Percentiles rank a stretch among this genome's conserved stretches.
Evolutionary conservation across 73 alveolate genomes (phyloP).

Genomic region (Tetrahymena thermophila): DNA sequence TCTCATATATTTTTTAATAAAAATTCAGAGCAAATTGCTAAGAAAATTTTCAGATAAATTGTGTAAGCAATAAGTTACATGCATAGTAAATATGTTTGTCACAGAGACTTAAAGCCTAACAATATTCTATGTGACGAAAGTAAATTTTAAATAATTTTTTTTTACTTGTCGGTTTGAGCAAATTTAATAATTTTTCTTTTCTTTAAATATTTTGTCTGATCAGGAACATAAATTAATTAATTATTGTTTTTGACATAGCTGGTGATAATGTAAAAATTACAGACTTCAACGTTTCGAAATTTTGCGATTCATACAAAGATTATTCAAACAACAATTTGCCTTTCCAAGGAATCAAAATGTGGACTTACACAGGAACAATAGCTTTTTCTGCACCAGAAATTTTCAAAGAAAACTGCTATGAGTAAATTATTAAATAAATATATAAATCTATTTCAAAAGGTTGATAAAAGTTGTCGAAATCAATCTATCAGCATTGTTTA

Average conservation of each 20-base stretch:
- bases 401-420: constrained; percentile 32
- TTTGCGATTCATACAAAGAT: constrained; percentile 33
- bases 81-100: constrained; percentile 40
- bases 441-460: too few relatives aligned
- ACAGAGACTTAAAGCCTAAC: constrained; percentile 47
- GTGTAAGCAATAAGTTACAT: constrained; percentile 26
- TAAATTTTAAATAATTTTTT: background rate
- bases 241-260: background rate
- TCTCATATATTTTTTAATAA: background rate
- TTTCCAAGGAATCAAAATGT: constrained; percentile 29
- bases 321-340: background rate
- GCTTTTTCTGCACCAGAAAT: constrained; percentile 48
- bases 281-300: constrained; percentile 34
- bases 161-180: background rate
- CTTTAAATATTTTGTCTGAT: background rate
- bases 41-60: constrained; percentile 5
- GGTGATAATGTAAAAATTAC: constrained; percentile 21
- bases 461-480: background rate
- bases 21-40: constrained; percentile 28
- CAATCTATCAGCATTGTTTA: background rate
- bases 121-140: constrained; percentile 33
- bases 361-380: constrained; percentile 48
- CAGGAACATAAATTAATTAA: background rate
- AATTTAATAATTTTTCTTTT: background rate
- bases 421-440: background rate